A percentile compares a stretch with the other conserved stretches of the same genome.
phyloP scores from a whole-genome alignment of 805 yeast species.

The Zygosaccharomyces bailii region DNA sequence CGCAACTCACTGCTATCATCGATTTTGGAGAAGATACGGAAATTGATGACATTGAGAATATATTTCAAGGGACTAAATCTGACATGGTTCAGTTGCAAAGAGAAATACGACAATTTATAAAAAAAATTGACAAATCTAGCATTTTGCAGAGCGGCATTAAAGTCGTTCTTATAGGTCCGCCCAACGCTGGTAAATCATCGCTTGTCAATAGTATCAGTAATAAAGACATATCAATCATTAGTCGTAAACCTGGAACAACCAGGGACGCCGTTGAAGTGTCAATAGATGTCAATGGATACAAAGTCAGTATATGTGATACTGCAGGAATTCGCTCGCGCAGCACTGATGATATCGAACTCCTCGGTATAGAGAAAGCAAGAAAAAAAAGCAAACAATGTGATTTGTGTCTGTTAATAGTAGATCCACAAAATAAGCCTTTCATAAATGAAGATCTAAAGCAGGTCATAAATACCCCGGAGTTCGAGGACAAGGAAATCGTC shows the following conservation, averaged over 20 bases:
- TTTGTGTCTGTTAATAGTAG: conserved; percentile 58
- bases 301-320: conserved; percentile 82
- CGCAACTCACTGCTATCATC: conserved; percentile 78
- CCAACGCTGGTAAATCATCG: conserved; percentile 95
- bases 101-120: conserved; percentile 44
- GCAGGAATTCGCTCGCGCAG: conserved; percentile 73
- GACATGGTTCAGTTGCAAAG: conserved; percentile 42
- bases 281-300: conserved; percentile 77
- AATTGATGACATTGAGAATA: conserved; percentile 55
- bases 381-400: conserved; percentile 59
- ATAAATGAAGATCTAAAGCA: conserved; percentile 39
- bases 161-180: conserved; percentile 78
- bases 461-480: conserved; percentile 16
- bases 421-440: conserved; percentile 27
- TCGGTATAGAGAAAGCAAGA: conserved; percentile 80
- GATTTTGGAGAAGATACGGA: conserved; percentile 96
- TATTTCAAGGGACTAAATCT: conserved; percentile 49
- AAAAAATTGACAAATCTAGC: conserved; percentile 53
- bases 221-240: conserved; percentile 85
- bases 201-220: conserved; percentile 71
- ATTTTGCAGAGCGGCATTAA: conserved; percentile 70
- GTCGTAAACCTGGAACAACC: conserved; percentile 90
- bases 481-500: conserved; percentile 28
- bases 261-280: conserved; percentile 83
- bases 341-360: conserved; percentile 60